Percentiles rank a stretch among this genome's conserved stretches.
These are phyloP conservation scores for Schizochytrium sp. DNA, from an alignment of 108 stramenopile genomes.

Conservation along the genomic window DNA sequence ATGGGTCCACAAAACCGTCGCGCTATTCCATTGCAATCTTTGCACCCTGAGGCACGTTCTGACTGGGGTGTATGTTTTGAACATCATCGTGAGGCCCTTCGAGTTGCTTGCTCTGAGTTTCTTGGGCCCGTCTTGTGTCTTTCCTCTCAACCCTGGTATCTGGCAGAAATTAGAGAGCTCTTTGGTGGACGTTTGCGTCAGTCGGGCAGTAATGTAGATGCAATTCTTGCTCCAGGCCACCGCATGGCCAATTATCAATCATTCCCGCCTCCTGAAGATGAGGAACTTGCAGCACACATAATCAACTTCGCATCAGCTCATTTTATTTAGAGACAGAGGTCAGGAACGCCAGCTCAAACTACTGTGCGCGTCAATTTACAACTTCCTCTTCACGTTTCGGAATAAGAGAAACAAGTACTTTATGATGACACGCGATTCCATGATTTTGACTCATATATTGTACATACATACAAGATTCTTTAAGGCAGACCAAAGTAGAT, in stretches of 20 bases:
- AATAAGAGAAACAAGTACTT: too few relatives aligned
- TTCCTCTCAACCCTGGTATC: background rate
- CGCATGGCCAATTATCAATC: background rate
- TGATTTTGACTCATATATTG: too few relatives aligned
- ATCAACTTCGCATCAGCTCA: background rate
- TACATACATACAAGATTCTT: too few relatives aligned
- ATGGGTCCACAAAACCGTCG: slow-evolving; percentile 10
- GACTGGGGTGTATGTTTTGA: slow-evolving; percentile 44
- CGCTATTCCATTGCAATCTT: background rate
- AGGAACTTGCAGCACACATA: background rate
- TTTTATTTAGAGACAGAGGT: background rate
- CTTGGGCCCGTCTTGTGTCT: slow-evolving; percentile 26
- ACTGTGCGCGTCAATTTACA: too few relatives aligned
- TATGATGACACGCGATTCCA: too few relatives aligned
- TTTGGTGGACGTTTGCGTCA: background rate
- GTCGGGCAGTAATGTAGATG: slow-evolving; percentile 37
- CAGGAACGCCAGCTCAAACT: background rate
- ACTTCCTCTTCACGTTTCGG: too few relatives aligned
- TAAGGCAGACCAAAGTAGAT: too few relatives aligned
- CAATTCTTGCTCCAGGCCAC: background rate
- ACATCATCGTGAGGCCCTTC: background rate
- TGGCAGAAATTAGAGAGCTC: background rate
- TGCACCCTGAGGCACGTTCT: slow-evolving; percentile 8
- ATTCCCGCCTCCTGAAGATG: background rate
- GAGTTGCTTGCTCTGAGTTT: background rate